Conservation (phyloP, 345 rosid genomes). For the Citrus sp. region DNA sequence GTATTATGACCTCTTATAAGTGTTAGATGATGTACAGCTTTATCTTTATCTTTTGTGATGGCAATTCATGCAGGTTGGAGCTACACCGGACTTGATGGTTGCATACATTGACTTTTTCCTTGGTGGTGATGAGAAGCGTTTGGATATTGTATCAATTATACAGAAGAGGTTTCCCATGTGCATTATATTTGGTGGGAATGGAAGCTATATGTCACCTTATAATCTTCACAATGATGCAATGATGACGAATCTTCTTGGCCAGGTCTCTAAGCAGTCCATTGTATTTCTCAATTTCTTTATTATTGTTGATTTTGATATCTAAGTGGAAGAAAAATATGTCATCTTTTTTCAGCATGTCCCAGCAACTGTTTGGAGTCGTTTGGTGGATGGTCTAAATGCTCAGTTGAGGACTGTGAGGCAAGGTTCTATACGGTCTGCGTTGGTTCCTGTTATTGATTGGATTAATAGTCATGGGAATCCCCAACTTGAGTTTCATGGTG, state of each 20-base stretch:
- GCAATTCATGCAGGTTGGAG: constrained; percentile 74
- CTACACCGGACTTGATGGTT: constrained; percentile 93
- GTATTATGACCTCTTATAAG: background rate
- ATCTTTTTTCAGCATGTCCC: constrained; percentile 70
- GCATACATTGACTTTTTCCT: constrained; percentile 92
- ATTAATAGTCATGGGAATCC: constrained; percentile 84
- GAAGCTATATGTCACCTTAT: constrained; percentile 98
- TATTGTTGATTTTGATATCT: constrained; percentile 5
- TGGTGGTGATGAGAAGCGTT: constrained; percentile 97
- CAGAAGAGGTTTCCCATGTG: constrained; percentile 95
- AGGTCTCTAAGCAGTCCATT: constrained; percentile 45
- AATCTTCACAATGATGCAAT: constrained; percentile 73
- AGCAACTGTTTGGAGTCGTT: constrained; percentile 85
- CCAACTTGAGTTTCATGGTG: constrained; percentile 89
- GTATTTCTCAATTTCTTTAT: background rate
- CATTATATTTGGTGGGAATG: constrained; percentile 92
- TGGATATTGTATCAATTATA: constrained; percentile 85
- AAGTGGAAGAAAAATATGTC: constrained; percentile 6
- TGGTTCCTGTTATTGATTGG: constrained; percentile 83
- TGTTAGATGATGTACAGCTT: background rate
- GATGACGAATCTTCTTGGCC: constrained; percentile 89
- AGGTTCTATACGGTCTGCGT: constrained; percentile 74
- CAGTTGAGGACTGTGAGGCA: constrained; percentile 94
- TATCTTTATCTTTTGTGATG: constrained; percentile 1
- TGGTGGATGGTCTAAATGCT: constrained; percentile 93